A percentile compares a stretch with the other conserved stretches of the same genome.
Conservation (phyloP, 2,329 filamentous ascomycete genomes). For the Cercospora sp. region DNA sequence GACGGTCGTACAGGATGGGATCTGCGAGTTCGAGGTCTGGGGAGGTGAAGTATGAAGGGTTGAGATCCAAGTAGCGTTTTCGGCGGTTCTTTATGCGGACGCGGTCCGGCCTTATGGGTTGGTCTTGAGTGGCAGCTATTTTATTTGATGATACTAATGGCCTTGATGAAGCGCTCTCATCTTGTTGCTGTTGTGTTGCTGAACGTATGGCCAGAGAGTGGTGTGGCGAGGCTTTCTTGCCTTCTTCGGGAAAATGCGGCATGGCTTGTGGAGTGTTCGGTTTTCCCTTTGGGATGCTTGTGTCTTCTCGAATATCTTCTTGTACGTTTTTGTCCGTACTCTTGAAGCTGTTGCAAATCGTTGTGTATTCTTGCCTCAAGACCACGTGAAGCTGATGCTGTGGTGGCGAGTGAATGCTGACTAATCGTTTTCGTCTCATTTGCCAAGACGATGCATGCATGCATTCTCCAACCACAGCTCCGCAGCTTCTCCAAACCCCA, state of each 20-base stretch:
- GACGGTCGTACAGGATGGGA: conserved; percentile 77
- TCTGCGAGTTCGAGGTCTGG: conserved; percentile 66
- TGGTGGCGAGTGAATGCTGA: not conserved
- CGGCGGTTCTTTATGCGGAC: conserved; percentile 66
- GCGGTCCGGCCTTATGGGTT: not conserved
- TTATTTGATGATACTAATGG: not conserved
- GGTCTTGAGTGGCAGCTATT: too few relatives aligned
- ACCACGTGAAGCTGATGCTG: not conserved
- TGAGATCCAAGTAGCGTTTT: conserved; percentile 70
- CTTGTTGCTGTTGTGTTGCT: not conserved
- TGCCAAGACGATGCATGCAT: not conserved
- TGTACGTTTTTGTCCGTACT: not conserved
- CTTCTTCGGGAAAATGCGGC: not conserved
- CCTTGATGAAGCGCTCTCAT: not conserved
- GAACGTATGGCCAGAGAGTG: not conserved
- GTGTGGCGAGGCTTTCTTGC: not conserved
- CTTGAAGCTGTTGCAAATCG: not conserved
- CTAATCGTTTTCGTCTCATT: not conserved
- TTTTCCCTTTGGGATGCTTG: not conserved
- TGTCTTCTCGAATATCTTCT: not conserved
- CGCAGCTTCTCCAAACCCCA: not conserved
- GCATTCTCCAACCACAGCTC: not conserved
- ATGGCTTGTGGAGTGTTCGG: not conserved
- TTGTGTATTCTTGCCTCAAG: not conserved
- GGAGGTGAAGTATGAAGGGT: conserved; percentile 69